Base-by-base conservation (phyloP, 164 flowering plant species). In the Vitis rupestris region DNA sequence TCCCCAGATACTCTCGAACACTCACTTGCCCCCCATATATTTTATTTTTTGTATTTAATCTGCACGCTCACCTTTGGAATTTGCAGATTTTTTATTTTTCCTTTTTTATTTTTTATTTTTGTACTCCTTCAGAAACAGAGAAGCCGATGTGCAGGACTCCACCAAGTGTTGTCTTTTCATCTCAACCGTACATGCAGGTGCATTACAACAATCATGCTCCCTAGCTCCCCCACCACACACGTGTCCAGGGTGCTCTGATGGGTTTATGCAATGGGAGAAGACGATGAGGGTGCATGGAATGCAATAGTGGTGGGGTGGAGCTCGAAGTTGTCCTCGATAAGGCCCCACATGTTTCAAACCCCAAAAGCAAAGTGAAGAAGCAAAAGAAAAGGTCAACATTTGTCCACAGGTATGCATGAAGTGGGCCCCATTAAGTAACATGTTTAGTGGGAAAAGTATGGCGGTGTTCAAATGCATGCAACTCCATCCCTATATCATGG, bases 11-110 rank as follows among this genome's bases (percentile, higher is more conserved):
- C 44, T 37, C 44, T 37, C 27, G 27, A 23, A 23, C 27, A 37
- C 44, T 37, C 44, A 3, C 44, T 6, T 37, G 44, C 44, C 44
- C 44, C 0, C 44, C 44, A 37, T 37, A 37, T 37, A 15, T 54
- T 57, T 49, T 29, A 30, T 19, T 23, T 29, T 72, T 50, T 12
- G 29, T 62, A 47, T 53, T 60, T 56, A 2, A 13, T 11, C 62
- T 67, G 76, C 75, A 76, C 78, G 78, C 75, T 74, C 50, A n/a
- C 71, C 79, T 73, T 79, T 79, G 73, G 74, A 73, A 70, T 70
- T 62, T 56, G 67, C 63, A 12, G 53, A 27, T 61, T 59, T 50
- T 47, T 10, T 19, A 50, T 51, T 31, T 17, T 15, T 50, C 54
- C 31, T 61, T 60, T 9, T 29, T 11, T 50, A 23, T 23, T 23